A percentile compares a stretch with the other conserved stretches of the same genome.
Evolutionary conservation across 257 asterid species (phyloP).

Genomic region (Knoxia roxburghii): DNA sequence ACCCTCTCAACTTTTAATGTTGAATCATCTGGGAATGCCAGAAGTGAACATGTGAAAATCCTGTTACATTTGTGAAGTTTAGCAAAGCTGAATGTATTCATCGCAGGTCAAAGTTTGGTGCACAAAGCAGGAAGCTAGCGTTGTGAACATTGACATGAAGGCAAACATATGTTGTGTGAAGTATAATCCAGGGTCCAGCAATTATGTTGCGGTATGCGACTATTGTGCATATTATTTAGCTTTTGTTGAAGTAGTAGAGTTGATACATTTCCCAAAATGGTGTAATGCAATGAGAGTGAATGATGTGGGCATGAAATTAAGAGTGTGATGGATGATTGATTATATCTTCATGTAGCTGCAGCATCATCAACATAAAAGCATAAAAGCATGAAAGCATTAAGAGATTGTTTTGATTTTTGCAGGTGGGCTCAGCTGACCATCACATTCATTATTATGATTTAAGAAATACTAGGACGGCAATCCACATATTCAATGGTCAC

Average conservation of each 20-base stretch:
- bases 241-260: not conserved
- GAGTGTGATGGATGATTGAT: not conserved
- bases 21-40: not conserved
- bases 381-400: no score
- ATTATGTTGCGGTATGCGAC: constrained; percentile 29
- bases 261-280: not conserved
- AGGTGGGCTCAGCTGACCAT: constrained; percentile 50
- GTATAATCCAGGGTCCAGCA: constrained; percentile 44
- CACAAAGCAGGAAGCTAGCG: constrained; percentile 43
- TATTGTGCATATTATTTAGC: not conserved
- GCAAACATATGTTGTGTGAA: constrained; percentile 46
- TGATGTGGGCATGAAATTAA: no score
- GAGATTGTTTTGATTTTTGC: constrained; percentile 2
- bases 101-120: constrained; percentile 48
- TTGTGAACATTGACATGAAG: constrained; percentile 41
- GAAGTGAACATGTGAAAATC: not conserved
- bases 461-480: constrained; percentile 34
- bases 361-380: no score
- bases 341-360: no score
- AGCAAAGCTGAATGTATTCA: not conserved
- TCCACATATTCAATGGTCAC: constrained; percentile 40
- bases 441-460: constrained; percentile 44
- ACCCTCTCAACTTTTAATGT: not conserved
- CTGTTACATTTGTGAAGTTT: not conserved
- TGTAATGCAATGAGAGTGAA: no score